These are phyloP conservation scores for Biscogniauxia sp. DNA, from an alignment of 2,329 filamentous ascomycete species.

Conservation along the genomic window DNA sequence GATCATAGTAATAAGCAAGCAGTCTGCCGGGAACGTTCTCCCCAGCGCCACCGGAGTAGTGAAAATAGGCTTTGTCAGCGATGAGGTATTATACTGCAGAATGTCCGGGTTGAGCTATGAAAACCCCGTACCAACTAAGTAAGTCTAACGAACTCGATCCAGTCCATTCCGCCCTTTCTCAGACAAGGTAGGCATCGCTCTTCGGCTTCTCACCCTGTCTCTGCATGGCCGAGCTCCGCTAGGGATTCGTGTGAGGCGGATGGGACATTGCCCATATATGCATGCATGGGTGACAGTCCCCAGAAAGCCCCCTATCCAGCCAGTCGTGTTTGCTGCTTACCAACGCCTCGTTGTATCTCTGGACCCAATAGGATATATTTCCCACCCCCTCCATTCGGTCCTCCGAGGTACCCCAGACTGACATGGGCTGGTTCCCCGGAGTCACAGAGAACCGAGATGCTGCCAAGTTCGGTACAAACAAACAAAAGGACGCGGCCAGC, in stretches of 20 bases:
- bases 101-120: background rate
- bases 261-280: background rate
- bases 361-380: slow-evolving; percentile 7
- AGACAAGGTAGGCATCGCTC: background rate
- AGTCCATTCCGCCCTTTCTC: background rate
- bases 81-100: background rate
- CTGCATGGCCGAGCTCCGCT: background rate
- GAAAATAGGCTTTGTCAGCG: background rate
- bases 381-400: slow-evolving; percentile 9
- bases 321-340: slow-evolving; percentile 14
- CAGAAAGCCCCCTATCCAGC: slow-evolving; percentile 8
- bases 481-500: background rate
- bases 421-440: slow-evolving; percentile 3
- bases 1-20: background rate
- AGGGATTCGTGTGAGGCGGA: background rate
- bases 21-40: background rate
- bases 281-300: background rate
- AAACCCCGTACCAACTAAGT: background rate
- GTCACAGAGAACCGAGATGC: background rate
- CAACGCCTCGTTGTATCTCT: slow-evolving; percentile 3
- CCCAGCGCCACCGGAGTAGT: background rate
- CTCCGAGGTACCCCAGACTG: slow-evolving; percentile 19
- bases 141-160: background rate
- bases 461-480: background rate
- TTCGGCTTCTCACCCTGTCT: background rate